A percentile compares a stretch with the other conserved stretches of the same genome.
These are phyloP conservation scores for Saccharomycodes ludwigii DNA, from an alignment of 805 yeast genomes.

Conservation along the genomic window DNA sequence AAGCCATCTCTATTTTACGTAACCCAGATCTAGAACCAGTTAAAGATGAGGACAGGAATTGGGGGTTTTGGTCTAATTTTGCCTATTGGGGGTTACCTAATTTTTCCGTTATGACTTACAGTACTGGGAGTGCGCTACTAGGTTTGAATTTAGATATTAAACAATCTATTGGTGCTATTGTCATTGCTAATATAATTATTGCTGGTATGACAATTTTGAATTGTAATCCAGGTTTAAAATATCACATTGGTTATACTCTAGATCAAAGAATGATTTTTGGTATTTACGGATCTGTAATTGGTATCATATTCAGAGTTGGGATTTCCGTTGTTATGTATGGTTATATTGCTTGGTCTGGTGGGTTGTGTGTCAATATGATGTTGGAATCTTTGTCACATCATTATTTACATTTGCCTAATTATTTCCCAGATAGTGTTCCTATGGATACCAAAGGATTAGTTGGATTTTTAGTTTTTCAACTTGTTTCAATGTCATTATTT, in stretches of 20 bases:
- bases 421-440: slow-evolving; percentile 20
- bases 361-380: slow-evolving; percentile 24
- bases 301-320: slow-evolving; percentile 25
- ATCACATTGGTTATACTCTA: slow-evolving; percentile 28
- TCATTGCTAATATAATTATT: slow-evolving; percentile 13
- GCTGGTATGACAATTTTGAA: slow-evolving; percentile 15
- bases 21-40: slow-evolving; percentile 30
- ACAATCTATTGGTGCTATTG: slow-evolving; percentile 21
- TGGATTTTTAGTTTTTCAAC: slow-evolving; percentile 29
- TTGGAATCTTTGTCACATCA: slow-evolving; percentile 17
- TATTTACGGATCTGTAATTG: slow-evolving; percentile 23
- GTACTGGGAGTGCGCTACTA: slow-evolving; percentile 22
- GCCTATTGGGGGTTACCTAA: slow-evolving; percentile 29
- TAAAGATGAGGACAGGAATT: slow-evolving; percentile 24
- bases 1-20: slow-evolving; percentile 20
- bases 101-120: slow-evolving; percentile 26
- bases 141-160: slow-evolving; percentile 18
- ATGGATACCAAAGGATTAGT: slow-evolving; percentile 28
- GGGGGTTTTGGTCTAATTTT: slow-evolving; percentile 24
- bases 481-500: slow-evolving; percentile 18
- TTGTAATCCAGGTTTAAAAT: slow-evolving; percentile 19
- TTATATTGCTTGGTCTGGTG: slow-evolving; percentile 26
- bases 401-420: slow-evolving; percentile 15
- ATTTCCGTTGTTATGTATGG: slow-evolving; percentile 29
- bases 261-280: slow-evolving; percentile 27